Evolutionary conservation across 345 rosid species (phyloP).

Genomic region (Salix brachista): DNA sequence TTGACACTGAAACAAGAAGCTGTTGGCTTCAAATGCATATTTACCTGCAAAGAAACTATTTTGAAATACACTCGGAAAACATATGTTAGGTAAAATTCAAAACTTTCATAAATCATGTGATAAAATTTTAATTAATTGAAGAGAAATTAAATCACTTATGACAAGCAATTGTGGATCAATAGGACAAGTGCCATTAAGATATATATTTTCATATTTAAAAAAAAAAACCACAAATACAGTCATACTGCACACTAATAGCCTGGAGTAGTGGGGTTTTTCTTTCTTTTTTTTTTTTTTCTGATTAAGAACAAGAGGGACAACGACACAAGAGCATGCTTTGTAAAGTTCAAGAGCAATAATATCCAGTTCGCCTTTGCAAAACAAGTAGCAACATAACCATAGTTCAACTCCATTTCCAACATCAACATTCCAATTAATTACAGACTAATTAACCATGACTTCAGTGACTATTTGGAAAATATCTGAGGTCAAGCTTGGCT

Average conservation of each 20-base stretch:
- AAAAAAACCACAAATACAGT: neutral
- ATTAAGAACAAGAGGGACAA: no score
- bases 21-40: constrained; percentile 20
- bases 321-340: no score
- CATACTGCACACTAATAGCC: neutral
- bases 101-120: neutral
- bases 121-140: neutral
- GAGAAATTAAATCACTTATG: neutral
- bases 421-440: neutral
- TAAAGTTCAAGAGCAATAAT: no score
- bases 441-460: neutral
- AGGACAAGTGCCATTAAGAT: neutral
- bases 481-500: neutral
- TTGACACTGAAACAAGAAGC: constrained; percentile 1
- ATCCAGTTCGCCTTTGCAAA: neutral
- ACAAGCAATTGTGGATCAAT: neutral
- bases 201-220: neutral
- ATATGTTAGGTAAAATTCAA: neutral
- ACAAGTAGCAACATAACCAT: neutral
- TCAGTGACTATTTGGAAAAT: neutral
- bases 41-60: constrained; percentile 33
- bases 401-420: neutral
- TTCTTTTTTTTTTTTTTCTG: no score
- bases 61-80: constrained; percentile 10
- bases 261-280: no score